Evolutionary conservation across 2,329 filamentous ascomycete species (phyloP).

Genomic region (Dichotomopilus funicola): DNA sequence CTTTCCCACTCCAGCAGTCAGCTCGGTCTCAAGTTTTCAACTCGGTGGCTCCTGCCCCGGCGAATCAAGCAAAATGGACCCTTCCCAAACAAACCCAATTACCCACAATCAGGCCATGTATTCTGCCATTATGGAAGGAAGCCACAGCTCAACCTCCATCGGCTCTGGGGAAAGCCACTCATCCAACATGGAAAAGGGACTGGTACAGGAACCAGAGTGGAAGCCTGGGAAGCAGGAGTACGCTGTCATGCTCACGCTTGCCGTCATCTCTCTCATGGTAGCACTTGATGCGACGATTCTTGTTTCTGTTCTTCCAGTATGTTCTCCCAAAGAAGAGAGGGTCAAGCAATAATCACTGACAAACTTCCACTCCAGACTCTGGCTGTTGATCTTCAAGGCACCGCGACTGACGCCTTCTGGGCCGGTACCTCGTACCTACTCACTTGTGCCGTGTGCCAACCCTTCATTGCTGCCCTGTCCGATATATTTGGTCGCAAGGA

Average conservation of each 20-base stretch:
- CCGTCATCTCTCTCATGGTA: constrained; percentile 41
- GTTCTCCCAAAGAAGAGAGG: background rate
- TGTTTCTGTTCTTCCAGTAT: constrained; percentile 38
- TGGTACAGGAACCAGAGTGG: constrained; percentile 26
- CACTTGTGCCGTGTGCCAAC: constrained; percentile 36
- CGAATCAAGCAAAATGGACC: too few relatives aligned
- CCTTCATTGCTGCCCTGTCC: constrained; percentile 36
- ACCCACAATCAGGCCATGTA: too few relatives aligned
- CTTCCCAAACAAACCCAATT: too few relatives aligned
- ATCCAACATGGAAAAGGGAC: constrained; percentile 9
- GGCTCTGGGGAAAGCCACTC: background rate
- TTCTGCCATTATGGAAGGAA: background rate
- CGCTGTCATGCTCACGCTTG: constrained; percentile 35
- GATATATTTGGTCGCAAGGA: constrained; percentile 43
- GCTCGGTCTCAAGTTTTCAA: too few relatives aligned
- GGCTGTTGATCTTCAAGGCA: constrained; percentile 29
- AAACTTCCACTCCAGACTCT: constrained; percentile 24
- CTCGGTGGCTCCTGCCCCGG: too few relatives aligned
- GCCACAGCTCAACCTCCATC: background rate
- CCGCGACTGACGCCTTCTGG: constrained; percentile 40
- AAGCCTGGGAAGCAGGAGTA: constrained; percentile 34
- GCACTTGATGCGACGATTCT: constrained; percentile 43
- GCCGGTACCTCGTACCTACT: constrained; percentile 43
- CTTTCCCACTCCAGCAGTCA: too few relatives aligned
- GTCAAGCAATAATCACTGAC: background rate